Base-by-base conservation (phyloP, 2,329 filamentous ascomycete species). In the Arthrinium phaeospermum region DNA sequence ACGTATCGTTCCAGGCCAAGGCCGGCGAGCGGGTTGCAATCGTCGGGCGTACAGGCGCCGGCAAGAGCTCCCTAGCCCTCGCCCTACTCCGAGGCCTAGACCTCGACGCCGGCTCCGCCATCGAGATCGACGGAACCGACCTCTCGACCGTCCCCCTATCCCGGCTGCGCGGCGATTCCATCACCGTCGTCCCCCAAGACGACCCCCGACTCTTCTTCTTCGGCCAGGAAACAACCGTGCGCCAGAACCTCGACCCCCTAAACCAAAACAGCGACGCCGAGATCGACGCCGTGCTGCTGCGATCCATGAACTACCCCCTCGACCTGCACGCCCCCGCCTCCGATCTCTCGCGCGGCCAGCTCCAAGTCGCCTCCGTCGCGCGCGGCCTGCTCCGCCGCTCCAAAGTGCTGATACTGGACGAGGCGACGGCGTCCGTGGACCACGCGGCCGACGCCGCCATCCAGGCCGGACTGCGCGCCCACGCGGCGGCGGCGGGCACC, bases 31-130 rank as follows among this genome's bases (percentile, higher is more conserved):
- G 86, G 24, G 80, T 88, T 49, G 86, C 85, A 16, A 81, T 87
- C 19, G 85, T 87, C n/a, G 87, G 87, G 8, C 81, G 87, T 30
- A 88, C 86, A 3, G 75, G 74, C 2, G 85, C 86, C 0, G 86
- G 87, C n/a, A 88, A 88, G 76, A 86, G 84, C 16, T 85, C 84
- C 1, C 79, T 87, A 8, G 77, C 85, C 0, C 77, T 83, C 34
- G 80, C 82, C 5, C 76, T 87, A 7, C 82, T 87, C 70, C 82
- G 85, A 24, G 82, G 87, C 72, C 75, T 86, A 5, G 71, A 77
- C 2, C 85, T 85, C 27, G 79, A 73, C 24, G 79, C 22, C 79
- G 76, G 16, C 74, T 87, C 4, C 81, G 82, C 6, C 83, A 82
- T 24, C 79, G 85, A 68, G 77, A 77, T 4, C 78, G 86, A n/a